phyloP scores from a whole-genome alignment of 2,329 filamentous ascomycete species.

The Diaporthe vexans region DNA sequence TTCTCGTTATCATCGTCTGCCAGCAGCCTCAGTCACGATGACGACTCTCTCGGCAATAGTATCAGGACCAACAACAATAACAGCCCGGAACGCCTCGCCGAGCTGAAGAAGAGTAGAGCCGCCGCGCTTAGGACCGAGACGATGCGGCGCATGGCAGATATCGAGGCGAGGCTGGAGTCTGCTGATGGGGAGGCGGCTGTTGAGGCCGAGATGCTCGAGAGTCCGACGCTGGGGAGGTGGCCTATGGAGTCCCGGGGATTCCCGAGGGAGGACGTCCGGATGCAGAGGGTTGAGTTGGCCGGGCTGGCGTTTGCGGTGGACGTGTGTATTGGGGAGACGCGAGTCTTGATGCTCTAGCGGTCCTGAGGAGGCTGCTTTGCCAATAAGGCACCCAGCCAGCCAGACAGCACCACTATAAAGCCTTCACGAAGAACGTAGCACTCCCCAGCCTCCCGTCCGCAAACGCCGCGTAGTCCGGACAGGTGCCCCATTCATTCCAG shows the following conservation, averaged over 20 bases:
- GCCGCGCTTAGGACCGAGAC: slow-evolving; percentile 21
- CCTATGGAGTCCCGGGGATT: not conserved
- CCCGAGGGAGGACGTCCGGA: slow-evolving; percentile 18
- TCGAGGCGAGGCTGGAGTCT: not conserved
- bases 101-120: slow-evolving; percentile 11
- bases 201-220: slow-evolving; percentile 34
- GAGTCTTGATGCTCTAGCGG: slow-evolving; percentile 17
- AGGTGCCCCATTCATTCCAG: slow-evolving; percentile 49
- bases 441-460: slow-evolving; percentile 44
- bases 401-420: not conserved
- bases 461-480: slow-evolving; percentile 46
- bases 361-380: not conserved
- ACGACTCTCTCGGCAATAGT: not conserved
- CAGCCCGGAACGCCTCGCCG: not conserved
- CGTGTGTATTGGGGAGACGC: slow-evolving; percentile 22
- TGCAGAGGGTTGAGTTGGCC: not conserved
- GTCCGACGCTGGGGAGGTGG: slow-evolving; percentile 34
- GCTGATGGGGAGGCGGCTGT: not conserved
- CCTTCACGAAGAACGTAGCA: slow-evolving; percentile 46
- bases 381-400: not conserved
- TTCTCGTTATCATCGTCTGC: slow-evolving; percentile 28
- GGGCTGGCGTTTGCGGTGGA: slow-evolving; percentile 29
- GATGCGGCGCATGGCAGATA: not conserved
- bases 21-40: no score
- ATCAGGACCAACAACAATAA: no score